phyloP scores from a whole-genome alignment of 2,329 filamentous ascomycete species.

The Diaporthe capsici region DNA sequence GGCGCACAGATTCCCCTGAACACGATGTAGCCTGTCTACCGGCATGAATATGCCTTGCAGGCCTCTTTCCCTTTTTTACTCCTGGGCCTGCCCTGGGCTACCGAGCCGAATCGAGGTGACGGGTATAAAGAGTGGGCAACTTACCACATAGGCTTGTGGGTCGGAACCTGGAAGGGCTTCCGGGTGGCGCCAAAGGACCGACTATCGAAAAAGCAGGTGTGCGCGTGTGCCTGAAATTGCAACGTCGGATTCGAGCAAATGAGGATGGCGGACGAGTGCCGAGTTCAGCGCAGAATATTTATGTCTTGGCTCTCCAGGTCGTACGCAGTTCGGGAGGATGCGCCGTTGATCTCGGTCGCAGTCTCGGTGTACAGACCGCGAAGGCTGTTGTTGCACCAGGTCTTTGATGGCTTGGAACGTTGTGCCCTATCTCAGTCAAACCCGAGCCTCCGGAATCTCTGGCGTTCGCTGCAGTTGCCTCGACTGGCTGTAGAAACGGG shows the following conservation, averaged over 20 bases:
- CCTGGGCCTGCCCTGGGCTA: constrained; percentile 16
- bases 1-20: constrained; percentile 14
- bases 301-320: constrained; percentile 20
- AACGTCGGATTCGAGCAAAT: constrained; percentile 33
- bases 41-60: constrained; percentile 15
- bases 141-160: constrained; percentile 18
- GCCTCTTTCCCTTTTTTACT: not conserved
- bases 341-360: constrained; percentile 12
- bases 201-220: constrained; percentile 27
- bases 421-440: constrained; percentile 7
- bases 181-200: constrained; percentile 31
- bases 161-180: constrained; percentile 12
- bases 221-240: constrained; percentile 28
- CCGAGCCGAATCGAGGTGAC: not conserved
- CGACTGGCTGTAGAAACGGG: not conserved
- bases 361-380: constrained; percentile 5
- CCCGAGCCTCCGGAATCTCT: constrained; percentile 4
- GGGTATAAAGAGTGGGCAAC: constrained; percentile 18
- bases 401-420: not conserved
- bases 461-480: not conserved
- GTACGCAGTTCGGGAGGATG: not conserved
- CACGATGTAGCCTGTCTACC: constrained; percentile 13
- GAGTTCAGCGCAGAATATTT: constrained; percentile 9
- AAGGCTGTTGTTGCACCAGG: constrained; percentile 9
- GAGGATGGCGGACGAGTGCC: constrained; percentile 13